Conservation (phyloP, 2,329 filamentous ascomycete species). For the Sphaerulina populicola region DNA sequence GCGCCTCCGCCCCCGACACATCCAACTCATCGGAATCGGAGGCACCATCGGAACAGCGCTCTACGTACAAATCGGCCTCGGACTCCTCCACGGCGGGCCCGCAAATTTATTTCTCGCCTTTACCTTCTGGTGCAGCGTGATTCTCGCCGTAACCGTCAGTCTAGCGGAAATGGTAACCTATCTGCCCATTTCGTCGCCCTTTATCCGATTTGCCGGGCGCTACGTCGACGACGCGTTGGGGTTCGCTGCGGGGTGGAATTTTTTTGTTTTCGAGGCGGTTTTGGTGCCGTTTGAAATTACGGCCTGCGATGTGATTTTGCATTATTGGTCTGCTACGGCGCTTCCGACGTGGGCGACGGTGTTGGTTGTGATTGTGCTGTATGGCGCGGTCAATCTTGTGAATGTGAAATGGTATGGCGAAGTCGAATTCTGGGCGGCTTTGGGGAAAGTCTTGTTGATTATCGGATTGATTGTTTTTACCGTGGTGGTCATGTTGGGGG, state of each 20-base stretch:
- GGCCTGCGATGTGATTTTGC: conserved; percentile 55
- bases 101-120: conserved; percentile 42
- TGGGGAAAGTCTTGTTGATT: conserved; percentile 59
- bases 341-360: conserved; percentile 53
- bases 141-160: conserved; percentile 26
- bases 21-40: conserved; percentile 38
- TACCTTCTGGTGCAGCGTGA: conserved; percentile 34
- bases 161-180: conserved; percentile 73
- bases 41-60: conserved; percentile 44
- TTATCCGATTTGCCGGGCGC: conserved; percentile 67
- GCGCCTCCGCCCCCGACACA: conserved; percentile 40
- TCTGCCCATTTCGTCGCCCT: conserved; percentile 66
- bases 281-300: conserved; percentile 29
- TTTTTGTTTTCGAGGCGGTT: conserved; percentile 27
- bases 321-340: conserved; percentile 44
- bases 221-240: conserved; percentile 66
- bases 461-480: conserved; percentile 66
- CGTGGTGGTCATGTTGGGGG: conserved; percentile 71
- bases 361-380: conserved; percentile 50
- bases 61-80: conserved; percentile 42
- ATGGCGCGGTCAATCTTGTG: conserved; percentile 59
- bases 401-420: conserved; percentile 69
- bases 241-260: conserved; percentile 34
- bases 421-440: conserved; percentile 58
- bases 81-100: conserved; percentile 41